Conservation (phyloP, 2,329 filamentous ascomycete species). For the Epichloe sylvatica region DNA sequence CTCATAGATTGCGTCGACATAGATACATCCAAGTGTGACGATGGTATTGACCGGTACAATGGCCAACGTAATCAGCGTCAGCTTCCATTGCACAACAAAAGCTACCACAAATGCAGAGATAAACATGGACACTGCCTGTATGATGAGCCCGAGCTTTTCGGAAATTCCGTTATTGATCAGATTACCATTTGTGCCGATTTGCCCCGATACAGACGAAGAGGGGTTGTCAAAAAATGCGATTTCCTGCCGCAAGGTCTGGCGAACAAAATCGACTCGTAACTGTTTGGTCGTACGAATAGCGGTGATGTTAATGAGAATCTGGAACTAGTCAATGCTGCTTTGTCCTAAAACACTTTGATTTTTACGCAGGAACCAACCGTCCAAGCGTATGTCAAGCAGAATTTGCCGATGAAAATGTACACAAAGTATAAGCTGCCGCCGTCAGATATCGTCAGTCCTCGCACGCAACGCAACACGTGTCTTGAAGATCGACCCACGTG, state of each 20-base stretch:
- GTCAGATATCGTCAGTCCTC: not conserved
- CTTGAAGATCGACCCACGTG: constrained; percentile 18
- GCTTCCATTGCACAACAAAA: constrained; percentile 27
- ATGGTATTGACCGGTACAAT: constrained; percentile 31
- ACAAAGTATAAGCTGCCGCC: constrained; percentile 36
- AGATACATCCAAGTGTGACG: constrained; percentile 23
- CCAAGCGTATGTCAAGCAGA: constrained; percentile 39
- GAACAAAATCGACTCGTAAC: constrained; percentile 25
- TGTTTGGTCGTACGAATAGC: constrained; percentile 24
- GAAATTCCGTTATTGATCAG: constrained; percentile 31
- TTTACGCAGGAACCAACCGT: constrained; percentile 24
- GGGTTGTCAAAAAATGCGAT: constrained; percentile 42
- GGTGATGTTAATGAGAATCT: constrained; percentile 23
- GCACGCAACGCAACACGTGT: not conserved
- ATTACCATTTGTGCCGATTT: constrained; percentile 35
- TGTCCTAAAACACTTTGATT: not conserved
- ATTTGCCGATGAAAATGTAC: constrained; percentile 43
- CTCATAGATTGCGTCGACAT: constrained; percentile 28
- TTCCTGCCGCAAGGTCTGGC: constrained; percentile 32
- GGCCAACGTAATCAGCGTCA: constrained; percentile 29
- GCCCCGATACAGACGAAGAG: constrained; percentile 29
- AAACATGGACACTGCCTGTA: constrained; percentile 27
- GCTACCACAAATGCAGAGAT: constrained; percentile 26
- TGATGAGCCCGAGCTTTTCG: constrained; percentile 28
- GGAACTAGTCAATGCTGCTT: not conserved